Base-by-base conservation (phyloP, 208 protist species). In the Crithidia fasciculata region DNA sequence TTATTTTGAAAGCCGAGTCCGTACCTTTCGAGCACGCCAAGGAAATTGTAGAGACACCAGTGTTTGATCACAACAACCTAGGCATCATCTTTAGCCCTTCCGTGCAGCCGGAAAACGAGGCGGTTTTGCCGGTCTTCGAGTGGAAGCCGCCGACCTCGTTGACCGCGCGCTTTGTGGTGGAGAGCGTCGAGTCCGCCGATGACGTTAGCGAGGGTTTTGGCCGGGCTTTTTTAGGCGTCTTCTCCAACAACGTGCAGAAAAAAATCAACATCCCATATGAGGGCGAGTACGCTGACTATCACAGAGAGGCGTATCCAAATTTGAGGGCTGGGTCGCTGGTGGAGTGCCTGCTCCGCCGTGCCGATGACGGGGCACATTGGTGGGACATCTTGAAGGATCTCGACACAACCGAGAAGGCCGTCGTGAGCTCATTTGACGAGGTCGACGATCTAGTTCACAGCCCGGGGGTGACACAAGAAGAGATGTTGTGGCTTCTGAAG, bases 301-400 rank as follows among this genome's bases (percentile, higher is more conserved):
- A 85, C 39, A 43, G 41, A 15, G 81, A 85, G 36, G 78, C 86
- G 18, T 85, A 83, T 62, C 85, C 77, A n/a, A 61, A 78, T 36
- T 43, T 96, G 18, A 68, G 52, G 18, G 72, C 13, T 8, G 84
- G 81, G 18, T 82, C 75, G 58, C 49, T 91, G 41, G 66, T 94
- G 41, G 82, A 95, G 49, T 96, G 92, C 65, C 59, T 95, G 28
- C 79, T 92, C 19, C 74, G 79, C 36, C 74, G 84, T 56, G 84
- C 81, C 39, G 72, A 91, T 64, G 88, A 96, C 65, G 88, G 87
- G 4, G 80, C 89, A 43, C 92, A 95, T 73, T 96, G 92, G 92
- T 96, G 92, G 90, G 90, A 95, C 78, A 67, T 94, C 54, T 45
- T 96, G 59, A 81, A 81, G 44, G 74, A 79, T 37, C 83, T 80